Evolutionary conservation across 345 rosid species (phyloP), one percentile per base, ranked within the genome.

Genomic region (Syzygium grande): DNA sequence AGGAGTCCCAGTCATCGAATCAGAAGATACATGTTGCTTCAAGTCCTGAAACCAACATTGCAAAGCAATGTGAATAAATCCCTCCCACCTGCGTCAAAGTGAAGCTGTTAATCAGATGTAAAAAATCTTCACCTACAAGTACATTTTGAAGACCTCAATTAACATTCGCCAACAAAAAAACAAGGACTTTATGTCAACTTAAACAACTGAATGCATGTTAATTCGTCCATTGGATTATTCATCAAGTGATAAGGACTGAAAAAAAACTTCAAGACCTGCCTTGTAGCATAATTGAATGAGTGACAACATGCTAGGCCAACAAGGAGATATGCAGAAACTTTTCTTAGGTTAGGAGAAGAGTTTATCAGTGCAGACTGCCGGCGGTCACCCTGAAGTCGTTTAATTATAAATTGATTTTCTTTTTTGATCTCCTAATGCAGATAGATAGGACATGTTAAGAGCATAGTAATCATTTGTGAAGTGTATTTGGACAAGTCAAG

Each of bases 31-130:
- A 49, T 5, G 56, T 63, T 38, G 61, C 63, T 85, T 65, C 77
- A 73, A 16, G 52, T 63, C 23, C 86, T 84, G 53, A 84, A 43
- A 52, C 96, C 96, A 94, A 80, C 73, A 52, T 85, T 84, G 85
- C 63, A 92, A 91, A 38, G 95, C 92, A 19, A 89, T 85, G 65
- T 93, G 96, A 30, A 88, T 89, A 92, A 93, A 93, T 53, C 96
- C 96, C 89, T 93, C 95, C 96, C 96, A 93, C 90, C 96, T 94
- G 94, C 27, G 17, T 63, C 78, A 3, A 65, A 65, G 78, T 8
- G 78, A 65, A 65, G 78, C 78, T 30, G 43, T 65, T 16, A 30
- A 30, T 65, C 5, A 4, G 78, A 65, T 65, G 43, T 30, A 11
- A 4, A 30, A 65, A 65, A 65, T 65, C 78, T 65, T 65, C 43